These are phyloP conservation scores for Triadica sebifera DNA, from an alignment of 345 rosid genomes.

Conservation along the genomic window DNA sequence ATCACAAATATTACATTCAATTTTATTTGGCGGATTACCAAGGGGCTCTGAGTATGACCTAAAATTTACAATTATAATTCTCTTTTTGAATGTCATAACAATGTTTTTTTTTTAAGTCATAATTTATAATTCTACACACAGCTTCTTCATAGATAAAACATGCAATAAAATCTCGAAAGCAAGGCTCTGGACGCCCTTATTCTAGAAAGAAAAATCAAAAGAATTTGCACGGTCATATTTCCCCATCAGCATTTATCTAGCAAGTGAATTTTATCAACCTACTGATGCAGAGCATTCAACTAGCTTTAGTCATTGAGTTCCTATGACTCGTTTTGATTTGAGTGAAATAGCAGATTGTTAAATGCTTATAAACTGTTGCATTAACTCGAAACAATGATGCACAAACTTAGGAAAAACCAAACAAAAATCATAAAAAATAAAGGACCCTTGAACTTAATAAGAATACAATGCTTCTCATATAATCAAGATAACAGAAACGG, in stretches of 20 bases:
- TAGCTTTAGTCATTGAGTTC: background rate
- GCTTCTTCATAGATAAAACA: too few species aligned
- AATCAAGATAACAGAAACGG: background rate
- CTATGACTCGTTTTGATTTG: background rate
- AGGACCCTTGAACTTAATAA: background rate
- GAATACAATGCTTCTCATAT: background rate
- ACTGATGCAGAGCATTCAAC: background rate
- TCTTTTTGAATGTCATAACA: too few species aligned
- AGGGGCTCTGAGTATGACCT: background rate
- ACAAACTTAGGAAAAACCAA: too few species aligned
- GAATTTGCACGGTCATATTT: background rate
- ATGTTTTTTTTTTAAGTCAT: too few species aligned
- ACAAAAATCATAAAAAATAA: background rate
- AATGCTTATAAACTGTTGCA: background rate
- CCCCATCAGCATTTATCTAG: background rate
- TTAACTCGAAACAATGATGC: too few species aligned
- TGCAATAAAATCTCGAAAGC: too few species aligned
- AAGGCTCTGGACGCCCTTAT: too few species aligned
- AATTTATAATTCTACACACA: too few species aligned
- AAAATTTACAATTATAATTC: background rate
- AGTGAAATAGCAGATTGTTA: background rate
- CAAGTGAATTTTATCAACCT: background rate
- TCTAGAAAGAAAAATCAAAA: background rate
- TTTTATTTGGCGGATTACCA: background rate
- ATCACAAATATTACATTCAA: background rate